Evolutionary conservation across 441 rosid genomes (phyloP).

Genomic region (Viola pubescens): DNA sequence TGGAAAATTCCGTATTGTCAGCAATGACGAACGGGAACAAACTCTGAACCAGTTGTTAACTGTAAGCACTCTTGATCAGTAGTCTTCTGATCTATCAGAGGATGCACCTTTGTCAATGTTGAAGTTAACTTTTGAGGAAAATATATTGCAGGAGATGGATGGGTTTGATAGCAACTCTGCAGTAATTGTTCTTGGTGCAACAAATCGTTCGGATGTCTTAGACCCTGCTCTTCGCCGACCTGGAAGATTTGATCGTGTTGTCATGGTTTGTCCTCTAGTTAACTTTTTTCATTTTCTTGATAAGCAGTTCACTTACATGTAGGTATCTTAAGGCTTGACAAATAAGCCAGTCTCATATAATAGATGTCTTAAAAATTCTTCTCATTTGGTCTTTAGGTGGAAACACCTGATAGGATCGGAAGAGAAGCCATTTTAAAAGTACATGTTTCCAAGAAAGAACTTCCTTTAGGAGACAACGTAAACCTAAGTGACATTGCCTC

Average conservation of each 20-base stretch:
- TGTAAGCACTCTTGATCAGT: slow-evolving; percentile 31
- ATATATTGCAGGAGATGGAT: slow-evolving; percentile 83
- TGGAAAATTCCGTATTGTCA: slow-evolving; percentile 75
- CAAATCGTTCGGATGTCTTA: slow-evolving; percentile 92
- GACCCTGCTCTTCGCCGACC: slow-evolving; percentile 96
- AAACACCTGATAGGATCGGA: slow-evolving; percentile 84
- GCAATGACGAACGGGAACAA: slow-evolving; percentile 96
- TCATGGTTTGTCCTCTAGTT: slow-evolving; percentile 53
- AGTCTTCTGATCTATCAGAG: slow-evolving; percentile 10
- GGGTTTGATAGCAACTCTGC: slow-evolving; percentile 94
- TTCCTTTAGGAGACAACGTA: slow-evolving; percentile 72
- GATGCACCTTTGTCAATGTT: not conserved
- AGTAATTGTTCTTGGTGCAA: slow-evolving; percentile 65
- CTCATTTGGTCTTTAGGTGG: slow-evolving; percentile 50
- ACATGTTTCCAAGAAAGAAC: slow-evolving; percentile 72
- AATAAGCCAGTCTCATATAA: slow-evolving; percentile 3
- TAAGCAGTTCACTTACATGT: not conserved
- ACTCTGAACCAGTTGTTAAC: slow-evolving; percentile 96
- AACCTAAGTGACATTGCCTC: slow-evolving; percentile 73
- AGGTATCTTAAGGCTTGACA: slow-evolving; percentile 7
- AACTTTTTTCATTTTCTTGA: not conserved
- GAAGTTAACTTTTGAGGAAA: slow-evolving; percentile 15
- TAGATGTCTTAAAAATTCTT: slow-evolving; percentile 8
- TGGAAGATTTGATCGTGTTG: slow-evolving; percentile 98
- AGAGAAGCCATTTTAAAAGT: slow-evolving; percentile 90